Conservation (phyloP, 352 stramenopile genomes). For the Phytophthora pistaciae region DNA sequence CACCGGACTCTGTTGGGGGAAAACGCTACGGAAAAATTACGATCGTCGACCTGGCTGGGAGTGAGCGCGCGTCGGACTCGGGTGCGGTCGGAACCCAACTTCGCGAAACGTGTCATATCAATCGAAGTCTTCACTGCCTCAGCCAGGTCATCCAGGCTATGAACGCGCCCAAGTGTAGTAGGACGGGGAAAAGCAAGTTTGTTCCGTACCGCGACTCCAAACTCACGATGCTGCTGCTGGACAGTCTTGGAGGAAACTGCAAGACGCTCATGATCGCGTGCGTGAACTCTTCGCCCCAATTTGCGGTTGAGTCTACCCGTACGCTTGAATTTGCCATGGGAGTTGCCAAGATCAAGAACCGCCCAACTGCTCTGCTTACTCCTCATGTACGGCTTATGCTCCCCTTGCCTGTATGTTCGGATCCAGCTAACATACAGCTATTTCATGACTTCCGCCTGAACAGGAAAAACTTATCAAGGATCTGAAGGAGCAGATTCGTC, state of each 20-base stretch:
- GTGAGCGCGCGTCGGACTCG: constrained; percentile 72
- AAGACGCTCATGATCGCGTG: constrained; percentile 88
- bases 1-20: constrained; percentile 17
- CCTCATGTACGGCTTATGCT: constrained; percentile 49
- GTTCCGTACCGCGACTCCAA: constrained; percentile 80
- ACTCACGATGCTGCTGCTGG: constrained; percentile 77
- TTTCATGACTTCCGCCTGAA: not conserved
- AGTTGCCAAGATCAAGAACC: constrained; percentile 84
- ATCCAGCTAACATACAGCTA: not conserved
- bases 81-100: constrained; percentile 68
- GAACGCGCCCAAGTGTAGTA: constrained; percentile 44
- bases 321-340: constrained; percentile 86
- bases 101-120: constrained; percentile 81
- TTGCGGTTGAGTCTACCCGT: constrained; percentile 65
- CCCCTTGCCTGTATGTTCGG: not conserved
- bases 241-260: constrained; percentile 77
- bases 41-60: constrained; percentile 79
- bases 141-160: constrained; percentile 83
- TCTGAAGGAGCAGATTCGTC: constrained; percentile 71
- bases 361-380: constrained; percentile 66
- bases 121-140: constrained; percentile 82
- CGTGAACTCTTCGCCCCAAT: constrained; percentile 65
- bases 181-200: constrained; percentile 60
- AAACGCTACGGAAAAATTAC: constrained; percentile 83
- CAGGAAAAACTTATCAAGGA: constrained; percentile 80